Percentiles rank a stretch among this genome's conserved stretches.
These are phyloP conservation scores for Sarocladium kiliense DNA, from an alignment of 2,329 filamentous ascomycete species.

Conservation along the genomic window DNA sequence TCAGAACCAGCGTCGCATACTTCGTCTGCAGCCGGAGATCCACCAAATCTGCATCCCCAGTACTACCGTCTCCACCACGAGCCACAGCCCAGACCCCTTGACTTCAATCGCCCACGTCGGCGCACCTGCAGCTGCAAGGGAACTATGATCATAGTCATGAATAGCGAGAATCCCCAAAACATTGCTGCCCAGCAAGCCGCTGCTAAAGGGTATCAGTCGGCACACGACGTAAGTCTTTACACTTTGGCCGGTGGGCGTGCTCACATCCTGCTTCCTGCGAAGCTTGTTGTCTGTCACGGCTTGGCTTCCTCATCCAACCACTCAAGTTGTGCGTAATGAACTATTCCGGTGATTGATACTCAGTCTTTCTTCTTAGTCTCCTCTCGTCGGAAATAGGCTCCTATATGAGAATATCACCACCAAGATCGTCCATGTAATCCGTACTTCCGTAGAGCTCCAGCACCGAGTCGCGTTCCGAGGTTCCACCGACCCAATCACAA, in stretches of 20 bases:
- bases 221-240: slow-evolving; percentile 46
- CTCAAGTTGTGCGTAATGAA: too few relatives aligned
- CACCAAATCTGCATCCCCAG: neutral
- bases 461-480: too few relatives aligned
- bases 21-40: neutral
- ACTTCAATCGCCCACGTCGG: slow-evolving; percentile 13
- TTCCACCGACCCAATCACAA: slow-evolving; percentile 31
- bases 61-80: slow-evolving; percentile 8
- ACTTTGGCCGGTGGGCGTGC: too few relatives aligned
- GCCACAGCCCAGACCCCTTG: neutral
- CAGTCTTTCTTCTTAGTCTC: slow-evolving; percentile 53
- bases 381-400: slow-evolving; percentile 73
- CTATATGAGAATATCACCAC: slow-evolving; percentile 74
- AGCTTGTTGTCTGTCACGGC: too few relatives aligned
- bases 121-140: slow-evolving; percentile 15
- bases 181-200: slow-evolving; percentile 56
- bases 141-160: slow-evolving; percentile 20
- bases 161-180: slow-evolving; percentile 32
- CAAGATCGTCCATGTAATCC: too few relatives aligned
- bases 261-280: too few relatives aligned
- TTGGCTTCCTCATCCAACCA: too few relatives aligned
- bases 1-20: neutral
- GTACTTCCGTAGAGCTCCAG: too few relatives aligned
- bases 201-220: slow-evolving; percentile 53
- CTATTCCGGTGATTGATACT: neutral